A percentile compares a stretch with the other conserved stretches of the same genome.
These are phyloP conservation scores for Anastatica hierochuntica DNA, from an alignment of 345 rosid species.

Conservation along the genomic window DNA sequence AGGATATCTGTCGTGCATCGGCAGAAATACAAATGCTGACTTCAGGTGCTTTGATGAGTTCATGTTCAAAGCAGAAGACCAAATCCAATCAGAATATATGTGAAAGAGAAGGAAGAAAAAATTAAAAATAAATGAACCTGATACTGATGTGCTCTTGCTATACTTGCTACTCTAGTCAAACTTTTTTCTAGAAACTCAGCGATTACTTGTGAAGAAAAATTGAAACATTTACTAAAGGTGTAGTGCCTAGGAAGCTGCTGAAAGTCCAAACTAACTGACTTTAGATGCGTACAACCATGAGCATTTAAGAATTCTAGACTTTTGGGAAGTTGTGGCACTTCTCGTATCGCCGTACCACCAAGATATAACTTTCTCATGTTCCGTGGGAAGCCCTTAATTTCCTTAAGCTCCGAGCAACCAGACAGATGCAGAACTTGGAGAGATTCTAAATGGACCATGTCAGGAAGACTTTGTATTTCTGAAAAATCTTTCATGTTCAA, in stretches of 20 bases:
- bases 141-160: background rate
- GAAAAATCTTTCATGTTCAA: constrained; percentile 13
- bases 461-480: constrained; percentile 2
- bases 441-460: constrained; percentile 6
- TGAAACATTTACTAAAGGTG: constrained; percentile 19
- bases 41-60: too few species aligned
- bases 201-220: background rate
- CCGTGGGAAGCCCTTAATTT: constrained; percentile 5
- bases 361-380: constrained; percentile 13
- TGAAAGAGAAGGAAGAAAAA: too few species aligned
- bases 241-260: background rate
- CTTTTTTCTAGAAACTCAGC: background rate
- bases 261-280: background rate
- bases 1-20: too few species aligned
- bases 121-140: too few species aligned
- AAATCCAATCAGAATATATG: too few species aligned
- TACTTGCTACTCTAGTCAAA: background rate
- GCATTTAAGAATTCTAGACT: constrained; percentile 3
- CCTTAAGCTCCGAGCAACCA: constrained; percentile 1
- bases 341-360: background rate
- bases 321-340: constrained; percentile 12
- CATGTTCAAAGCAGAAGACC: too few species aligned
- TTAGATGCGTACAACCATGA: constrained; percentile 2
- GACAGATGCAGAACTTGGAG: constrained; percentile 9
- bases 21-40: too few species aligned